Base-by-base conservation (phyloP, 768 basidiomycete genomes). In the Suillus subaureus region DNA sequence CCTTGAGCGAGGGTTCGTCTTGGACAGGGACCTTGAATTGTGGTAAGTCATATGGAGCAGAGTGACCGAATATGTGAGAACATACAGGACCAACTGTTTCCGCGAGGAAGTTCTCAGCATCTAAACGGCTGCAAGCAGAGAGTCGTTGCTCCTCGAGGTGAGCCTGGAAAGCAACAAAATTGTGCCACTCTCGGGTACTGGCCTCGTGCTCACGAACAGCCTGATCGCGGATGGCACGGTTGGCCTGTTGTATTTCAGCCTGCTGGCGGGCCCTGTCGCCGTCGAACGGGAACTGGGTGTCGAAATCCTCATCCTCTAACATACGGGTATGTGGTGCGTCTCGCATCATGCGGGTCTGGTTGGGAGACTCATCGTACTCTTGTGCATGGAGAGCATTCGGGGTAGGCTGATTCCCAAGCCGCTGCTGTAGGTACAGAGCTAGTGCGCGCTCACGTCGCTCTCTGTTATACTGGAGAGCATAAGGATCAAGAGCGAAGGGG, bases 381-480 rank as follows among this genome's bases (percentile, higher is more conserved):
- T 61, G 55, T 15, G 64, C 47, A 40, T 13, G 61, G 16, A 63
- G 26, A 47, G 33, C 37, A 62, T 63, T 52, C 18, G 55, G 57
- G 18, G 63, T 18, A 42, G 42, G 45, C 40, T 66, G 66, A 21
- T 43, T 13, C 23, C 47, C 6, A 12, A 43, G n/a, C 13, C 16
- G 31, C 51, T 64, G 23, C 35, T 56, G 16, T 43, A 6, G 2
- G 23, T 47, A 6, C 12, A 23, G 47, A n/a, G 47, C 47, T 3
- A 2, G 11, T 47, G n/a, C 47, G 21, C n/a, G 47, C 12, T 47
- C 47, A 47, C n/a, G 47, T 47, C 5, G 47, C n/a, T 47, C n/a
- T 60, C 70, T 72, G 54, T 71, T 51, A 35, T 70, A 71, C 45
- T 74, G 70, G 12, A 79, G 78, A 35, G 81, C 13, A 55, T 51